Evolutionary conservation across 2,329 filamentous ascomycete genomes (phyloP), one percentile per base, ranked within the genome.

Genomic region (Helicocarpus griseus): DNA sequence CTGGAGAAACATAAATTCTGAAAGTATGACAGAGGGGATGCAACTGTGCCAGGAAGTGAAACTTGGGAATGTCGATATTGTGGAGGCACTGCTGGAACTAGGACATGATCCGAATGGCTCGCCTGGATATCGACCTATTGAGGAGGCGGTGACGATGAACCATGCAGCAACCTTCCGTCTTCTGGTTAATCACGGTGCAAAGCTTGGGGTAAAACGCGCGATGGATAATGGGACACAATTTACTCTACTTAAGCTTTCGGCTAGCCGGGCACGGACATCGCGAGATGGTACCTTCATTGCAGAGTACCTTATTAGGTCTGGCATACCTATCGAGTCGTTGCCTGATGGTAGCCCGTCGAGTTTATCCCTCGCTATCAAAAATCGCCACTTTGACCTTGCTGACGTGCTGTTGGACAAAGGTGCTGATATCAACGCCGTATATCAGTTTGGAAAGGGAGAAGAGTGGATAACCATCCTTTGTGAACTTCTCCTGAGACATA

Each of bases 301-400:
- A 33, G 45, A 48, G 29, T 48, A 48, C 22, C 45, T 48, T 26
- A 22, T 36, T 19, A 17, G 45, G 6, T 48, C 29, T 4, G 45
- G 45, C 9, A 22, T 48, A 19, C n/a, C 45, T 35, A 48, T 48
- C 33, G 45, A 48, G n/a, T 29, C 45, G 22, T 48, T 48, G 13
- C 45, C 45, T 22, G 45, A 48, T 26, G 45, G 45, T 14, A 36
- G 11, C 13, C 29, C 45, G 5, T 36, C 45, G n/a, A 48, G 45
- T 36, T 22, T 48, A 36, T 26, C 13, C 2, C 33, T 48, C 3
- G 45, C 45, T 4, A 48, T 48, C 28, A 48, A 48, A 36, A 48
- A 36, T n/a, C 29, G 45, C 33, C 35, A 48, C 22, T 48, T 48
- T 5, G 45, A 36, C 22, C 45, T 48, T 11, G 17, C 45, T 1